These are phyloP conservation scores for Pichia cephalocereana DNA, from an alignment of 805 yeast genomes.

Conservation along the genomic window DNA sequence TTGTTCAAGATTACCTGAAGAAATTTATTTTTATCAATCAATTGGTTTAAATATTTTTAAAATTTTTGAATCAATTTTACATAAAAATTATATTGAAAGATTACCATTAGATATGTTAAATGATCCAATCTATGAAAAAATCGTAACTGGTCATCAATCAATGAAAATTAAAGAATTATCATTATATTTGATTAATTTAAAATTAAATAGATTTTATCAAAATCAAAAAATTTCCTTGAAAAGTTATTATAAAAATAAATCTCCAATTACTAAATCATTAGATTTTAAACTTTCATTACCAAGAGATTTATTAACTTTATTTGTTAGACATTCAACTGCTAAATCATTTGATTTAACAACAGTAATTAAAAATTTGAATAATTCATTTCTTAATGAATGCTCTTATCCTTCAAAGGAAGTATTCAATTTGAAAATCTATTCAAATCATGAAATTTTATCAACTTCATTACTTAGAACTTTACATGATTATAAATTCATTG, in stretches of 20 bases:
- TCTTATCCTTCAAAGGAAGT: constrained; percentile 6
- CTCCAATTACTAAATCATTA: constrained; percentile 10
- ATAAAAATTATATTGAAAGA: constrained; percentile 52
- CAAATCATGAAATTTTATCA: constrained; percentile 45
- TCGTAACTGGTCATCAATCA: constrained; percentile 38
- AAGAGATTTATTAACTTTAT: constrained; percentile 7
- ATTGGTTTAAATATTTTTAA: constrained; percentile 62
- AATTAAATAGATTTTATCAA: constrained; percentile 79
- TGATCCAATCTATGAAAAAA: constrained; percentile 46
- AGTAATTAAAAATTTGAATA: constrained; percentile 23
- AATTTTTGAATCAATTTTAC: constrained; percentile 56
- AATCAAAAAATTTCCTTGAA: constrained; percentile 52
- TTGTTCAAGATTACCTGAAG: constrained; percentile 81
- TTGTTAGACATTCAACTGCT: constrained; percentile 24
- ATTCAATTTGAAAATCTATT: constrained; percentile 23
- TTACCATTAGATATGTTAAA: constrained; percentile 57
- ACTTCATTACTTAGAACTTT: constrained; percentile 49
- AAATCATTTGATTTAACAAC: constrained; percentile 26
- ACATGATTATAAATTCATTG: constrained; percentile 40
- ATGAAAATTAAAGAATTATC: constrained; percentile 50
- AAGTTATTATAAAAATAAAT: constrained; percentile 19
- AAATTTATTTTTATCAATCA: constrained; percentile 71
- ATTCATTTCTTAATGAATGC: constrained; percentile 20
- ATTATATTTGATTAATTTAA: constrained; percentile 58
- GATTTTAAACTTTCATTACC: not conserved